Evolutionary conservation across 345 rosid genomes (phyloP), one percentile per base, ranked within the genome.

Genomic region (Gossypium bickii): DNA sequence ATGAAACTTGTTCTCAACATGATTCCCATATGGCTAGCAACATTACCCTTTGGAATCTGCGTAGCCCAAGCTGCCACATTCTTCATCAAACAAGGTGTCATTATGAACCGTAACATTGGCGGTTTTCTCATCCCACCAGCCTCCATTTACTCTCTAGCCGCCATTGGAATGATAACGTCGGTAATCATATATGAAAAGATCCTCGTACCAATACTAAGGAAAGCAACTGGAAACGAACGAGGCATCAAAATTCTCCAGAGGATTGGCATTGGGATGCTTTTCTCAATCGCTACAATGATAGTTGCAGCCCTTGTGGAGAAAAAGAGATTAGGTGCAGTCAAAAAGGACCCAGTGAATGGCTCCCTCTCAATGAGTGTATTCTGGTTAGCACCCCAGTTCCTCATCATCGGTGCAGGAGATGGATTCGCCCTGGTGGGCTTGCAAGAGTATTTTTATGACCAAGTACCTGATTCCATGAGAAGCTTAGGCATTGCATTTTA

Each of bases 381-480:
- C 79, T 94, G 98, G 98, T 75, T 92, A 58, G 92, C 91, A 76
- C 98, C 98, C 0, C 98, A 92, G 77, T 85, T 87, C 77, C 51
- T 91, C 66, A 82, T 91, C 70, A 65, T 91, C 2, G 98, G 98
- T 11, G 44, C 90, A 1, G 97, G 92, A 7, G 98, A 94, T 45
- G 88, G 89, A 2, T 91, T 94, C 72, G 76, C 98, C 22, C 83
- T 92, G 3, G 96, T 94, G 16, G 98, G 98, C 20, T 83, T 94
- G 48, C 98, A 92, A 75, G 98, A 94, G 80, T 94, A 89, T 70
- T 94, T 94, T 75, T 92, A 94, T 15, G 97, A 94, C 70, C 98
- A 94, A 83, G 98, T 94, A 47, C 98, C 98, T 0, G 98, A 94
- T 80, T 86, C 94, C 0, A 94, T 94, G 98, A 82, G 98, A 78